Evolutionary conservation across 2,329 filamentous ascomycete species (phyloP).

Genomic region (Fusarium nanum): DNA sequence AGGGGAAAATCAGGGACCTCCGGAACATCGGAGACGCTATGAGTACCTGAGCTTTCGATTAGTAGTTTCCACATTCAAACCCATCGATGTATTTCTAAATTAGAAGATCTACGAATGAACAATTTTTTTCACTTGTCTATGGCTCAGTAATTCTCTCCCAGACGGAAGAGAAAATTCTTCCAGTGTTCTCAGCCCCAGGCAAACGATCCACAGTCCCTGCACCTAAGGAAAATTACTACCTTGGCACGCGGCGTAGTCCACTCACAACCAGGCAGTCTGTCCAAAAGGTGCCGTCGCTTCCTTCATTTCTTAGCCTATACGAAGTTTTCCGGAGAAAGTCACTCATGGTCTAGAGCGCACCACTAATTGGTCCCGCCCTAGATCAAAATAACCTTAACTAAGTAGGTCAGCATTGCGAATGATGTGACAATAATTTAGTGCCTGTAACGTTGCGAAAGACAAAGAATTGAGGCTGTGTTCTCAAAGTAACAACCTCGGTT

Average conservation of each 20-base stretch:
- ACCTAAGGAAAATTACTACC: neutral
- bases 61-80: too few species aligned
- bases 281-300: neutral
- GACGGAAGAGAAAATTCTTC: rapidly evolving
- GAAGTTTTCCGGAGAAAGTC: neutral
- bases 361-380: neutral
- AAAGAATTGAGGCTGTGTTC: neutral
- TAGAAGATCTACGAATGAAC: neutral
- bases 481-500: neutral
- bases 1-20: neutral
- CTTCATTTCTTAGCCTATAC: neutral
- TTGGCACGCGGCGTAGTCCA: constrained; percentile 3
- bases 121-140: rapidly evolving
- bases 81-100: neutral
- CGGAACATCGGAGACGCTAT: neutral
- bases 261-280: neutral
- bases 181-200: neutral
- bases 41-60: rapidly evolving
- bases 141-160: rapidly evolving
- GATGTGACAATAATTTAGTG: neutral
- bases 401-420: neutral
- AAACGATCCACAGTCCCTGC: neutral
- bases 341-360: neutral
- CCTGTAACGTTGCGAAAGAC: neutral
- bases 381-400: neutral